A percentile compares a stretch with the other conserved stretches of the same genome.
Conservation (phyloP, 306 rosid species). For the Begonia peltatifolia region DNA sequence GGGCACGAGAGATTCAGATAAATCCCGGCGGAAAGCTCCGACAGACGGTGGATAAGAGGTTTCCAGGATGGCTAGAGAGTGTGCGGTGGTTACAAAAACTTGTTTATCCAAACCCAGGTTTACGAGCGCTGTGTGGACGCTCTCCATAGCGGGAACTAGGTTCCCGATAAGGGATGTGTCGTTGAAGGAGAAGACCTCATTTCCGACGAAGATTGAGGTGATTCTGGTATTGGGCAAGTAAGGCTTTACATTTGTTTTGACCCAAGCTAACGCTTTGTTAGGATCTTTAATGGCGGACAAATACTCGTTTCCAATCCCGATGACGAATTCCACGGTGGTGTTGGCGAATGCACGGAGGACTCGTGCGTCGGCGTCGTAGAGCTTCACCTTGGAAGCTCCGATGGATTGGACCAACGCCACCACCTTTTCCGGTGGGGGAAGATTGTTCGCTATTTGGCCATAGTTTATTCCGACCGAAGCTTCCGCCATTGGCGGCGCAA, state of each 20-base stretch:
- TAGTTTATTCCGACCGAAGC: constrained; percentile 57
- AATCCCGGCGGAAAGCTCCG: constrained; percentile 54
- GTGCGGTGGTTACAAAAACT: constrained; percentile 45
- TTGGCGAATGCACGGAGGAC: constrained; percentile 59
- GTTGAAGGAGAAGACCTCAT: constrained; percentile 68
- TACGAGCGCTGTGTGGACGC: constrained; percentile 47
- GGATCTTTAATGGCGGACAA: constrained; percentile 44
- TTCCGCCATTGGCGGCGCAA: constrained; percentile 9
- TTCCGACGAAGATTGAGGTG: constrained; percentile 67
- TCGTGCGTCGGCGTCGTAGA: constrained; percentile 66
- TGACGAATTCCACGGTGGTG: constrained; percentile 50
- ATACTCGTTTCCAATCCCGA: constrained; percentile 54
- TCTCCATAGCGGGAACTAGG: constrained; percentile 69
- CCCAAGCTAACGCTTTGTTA: constrained; percentile 40
- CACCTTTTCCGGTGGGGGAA: constrained; percentile 45
- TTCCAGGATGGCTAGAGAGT: constrained; percentile 49
- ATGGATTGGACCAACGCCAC: constrained; percentile 43
- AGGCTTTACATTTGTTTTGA: constrained; percentile 49
- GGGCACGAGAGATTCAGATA: constrained; percentile 28
- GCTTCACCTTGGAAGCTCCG: constrained; percentile 65
- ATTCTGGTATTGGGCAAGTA: constrained; percentile 54
- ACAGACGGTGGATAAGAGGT: constrained; percentile 66
- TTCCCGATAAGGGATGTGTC: constrained; percentile 35
- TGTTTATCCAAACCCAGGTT: constrained; percentile 40
- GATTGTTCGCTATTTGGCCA: constrained; percentile 73